Percentiles rank a stretch among this genome's conserved stretches.
Conservation (phyloP, 495 filamentous ascomycete genomes). For the Hypoxylon lienhwacheense region DNA sequence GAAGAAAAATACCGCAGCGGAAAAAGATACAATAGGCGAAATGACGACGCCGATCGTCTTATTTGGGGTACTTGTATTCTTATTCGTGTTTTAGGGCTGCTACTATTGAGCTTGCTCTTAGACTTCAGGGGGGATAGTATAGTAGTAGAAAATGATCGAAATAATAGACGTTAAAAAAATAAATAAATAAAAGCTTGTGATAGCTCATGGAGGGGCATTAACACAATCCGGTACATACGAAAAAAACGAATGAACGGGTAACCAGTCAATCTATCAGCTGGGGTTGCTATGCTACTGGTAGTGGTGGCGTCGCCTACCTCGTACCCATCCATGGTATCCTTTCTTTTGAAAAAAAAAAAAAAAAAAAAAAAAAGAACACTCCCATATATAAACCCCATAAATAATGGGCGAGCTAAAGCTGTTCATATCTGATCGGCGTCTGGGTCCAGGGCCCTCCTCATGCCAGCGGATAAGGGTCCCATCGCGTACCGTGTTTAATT, state of each 20-base stretch:
- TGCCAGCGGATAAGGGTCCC: conserved; percentile 28
- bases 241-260: too few relatives aligned
- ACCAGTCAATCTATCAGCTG: conserved; percentile 9
- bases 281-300: conserved; percentile 9
- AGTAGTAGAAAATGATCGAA: neutral
- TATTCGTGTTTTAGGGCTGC: too few relatives aligned
- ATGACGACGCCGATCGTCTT: too few relatives aligned
- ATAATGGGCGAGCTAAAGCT: neutral
- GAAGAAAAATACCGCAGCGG: neutral
- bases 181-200: conserved; percentile 21
- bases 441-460: conserved; percentile 7
- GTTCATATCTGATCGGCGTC: conserved; percentile 28
- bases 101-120: conserved; percentile 19
- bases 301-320: conserved; percentile 15
- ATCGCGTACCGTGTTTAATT: conserved; percentile 15
- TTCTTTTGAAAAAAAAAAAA: too few relatives aligned
- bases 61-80: too few relatives aligned
- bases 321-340: neutral
- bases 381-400: too few relatives aligned
- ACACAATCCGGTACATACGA: too few relatives aligned
- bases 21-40: conserved; percentile 11
- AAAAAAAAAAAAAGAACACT: too few relatives aligned
- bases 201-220: too few relatives aligned
- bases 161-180: neutral
- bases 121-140: conserved; percentile 1